Base-by-base conservation (phyloP, 2,329 filamentous ascomycete genomes). In the Ilyonectria robusta region DNA sequence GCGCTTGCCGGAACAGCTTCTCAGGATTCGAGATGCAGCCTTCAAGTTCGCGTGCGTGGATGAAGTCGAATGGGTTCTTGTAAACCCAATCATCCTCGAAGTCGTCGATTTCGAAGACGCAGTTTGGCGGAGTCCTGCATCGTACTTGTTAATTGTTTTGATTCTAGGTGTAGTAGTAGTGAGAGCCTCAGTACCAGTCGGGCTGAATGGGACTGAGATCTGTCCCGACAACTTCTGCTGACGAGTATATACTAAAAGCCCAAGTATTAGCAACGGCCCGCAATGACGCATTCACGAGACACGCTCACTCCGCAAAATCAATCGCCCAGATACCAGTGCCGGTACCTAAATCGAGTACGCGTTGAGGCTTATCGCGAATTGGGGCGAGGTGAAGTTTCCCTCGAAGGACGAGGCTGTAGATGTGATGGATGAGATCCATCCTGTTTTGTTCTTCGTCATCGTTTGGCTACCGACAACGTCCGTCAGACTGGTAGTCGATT, bases 151-250 rank as follows among this genome's bases (percentile, higher is more conserved):
- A 50, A 23, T 23, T 3, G 23, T 23, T 50, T 10, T 26, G 11
- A 19, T 26, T 19, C 46, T 6, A 1, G n/a, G 8, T 50, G 46
- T 26, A n/a, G 23, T 23, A 3, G 23, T 4, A 42, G 15, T n/a
- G 37, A 19, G 37, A n/a, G n/a, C n/a, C 7, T 42, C 15, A 17
- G 7, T 50, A 31, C 26, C 21, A 50, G 46, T 31, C 21, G 21
- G 46, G 46, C 17, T 50, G 46, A 8, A 50, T 50, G 21, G 46
- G 46, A n/a, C 46, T 50, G 9, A 50, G 46, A 26, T 50, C 46
- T n/a, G 46, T 50, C 21, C 46, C 46, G n/a, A 50, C n/a, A 13
- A 42, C 37, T 42, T 42, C 37, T 42, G 37, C 37, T 50, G 46
- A 50, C 15, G 46, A 19, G 23, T 50, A 13, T 31, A 29, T 21